Evolutionary conservation across 139 green algal genomes (phyloP), one percentile per base, ranked within the genome.

Genomic region (Haematococcus lacustris): DNA sequence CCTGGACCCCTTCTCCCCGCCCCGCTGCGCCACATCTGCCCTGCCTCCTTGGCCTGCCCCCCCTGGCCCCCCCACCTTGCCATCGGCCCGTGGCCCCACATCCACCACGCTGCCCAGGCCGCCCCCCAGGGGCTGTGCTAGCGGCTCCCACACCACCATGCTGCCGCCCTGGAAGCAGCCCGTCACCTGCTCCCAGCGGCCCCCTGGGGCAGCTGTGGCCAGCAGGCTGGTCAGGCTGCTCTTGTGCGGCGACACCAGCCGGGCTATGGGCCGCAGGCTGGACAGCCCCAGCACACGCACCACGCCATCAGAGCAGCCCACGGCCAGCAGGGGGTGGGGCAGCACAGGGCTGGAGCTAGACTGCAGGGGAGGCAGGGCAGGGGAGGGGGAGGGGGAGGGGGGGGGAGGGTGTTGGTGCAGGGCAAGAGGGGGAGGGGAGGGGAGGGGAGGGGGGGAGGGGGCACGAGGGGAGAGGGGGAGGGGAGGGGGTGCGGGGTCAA

Each of bases 261-360:
- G 62, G 17, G 57, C 68, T 23, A 83, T 71, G 1, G 73, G 75
- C 74, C 79, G 70, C 59, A 71, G 43, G 6, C 30, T 68, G 32
- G 61, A 68, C 7, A 66, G 32, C 6, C 1, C 38, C 33, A 88
- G 13, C 30, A 84, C 60, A n/a, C 79, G 75, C 47, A 88, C 79
- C 32, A 72, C 62, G 21, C 83, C 83, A 40, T 88, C 83, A 6
- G 83, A 63, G 71, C 78, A 85, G 23, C 83, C 83, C n/a, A 88
- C 34, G 1, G 78, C 80, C 41, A 88, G 50, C 66, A 82, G 67
- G 3, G 83, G 83, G 51, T 67, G 80, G 1, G 74, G 65, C 79
- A 85, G 77, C 25, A 85, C 38, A 39, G 28, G 60, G 32, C 32
- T 17, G 17, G 23, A 17, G n/a, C 60, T 30, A 38, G 60, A 38